phyloP scores from a whole-genome alignment of 768 basidiomycete species.

The Mycena crocata region DNA sequence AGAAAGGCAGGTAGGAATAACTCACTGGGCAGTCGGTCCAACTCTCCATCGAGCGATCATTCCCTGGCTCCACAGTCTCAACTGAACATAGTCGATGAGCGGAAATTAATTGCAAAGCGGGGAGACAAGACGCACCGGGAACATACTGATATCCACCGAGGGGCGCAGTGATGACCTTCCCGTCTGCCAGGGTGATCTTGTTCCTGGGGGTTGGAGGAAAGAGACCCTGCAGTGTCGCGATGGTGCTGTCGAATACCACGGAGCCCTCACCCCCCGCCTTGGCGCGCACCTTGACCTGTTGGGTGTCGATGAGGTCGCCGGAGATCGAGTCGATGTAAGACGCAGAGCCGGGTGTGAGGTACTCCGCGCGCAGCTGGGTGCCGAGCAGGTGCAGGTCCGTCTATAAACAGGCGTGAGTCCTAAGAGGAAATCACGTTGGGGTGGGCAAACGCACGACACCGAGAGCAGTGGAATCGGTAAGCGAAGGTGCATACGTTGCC shows the following conservation, averaged over 20 bases:
- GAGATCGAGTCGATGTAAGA: constrained; percentile 77
- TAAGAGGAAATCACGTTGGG: no score
- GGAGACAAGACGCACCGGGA: constrained; percentile 60
- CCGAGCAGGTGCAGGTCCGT: constrained; percentile 78
- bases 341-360: constrained; percentile 72
- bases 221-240: constrained; percentile 86
- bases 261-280: constrained; percentile 88
- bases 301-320: constrained; percentile 77
- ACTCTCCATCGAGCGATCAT: constrained; percentile 86
- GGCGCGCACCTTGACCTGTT: constrained; percentile 79
- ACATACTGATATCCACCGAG: constrained; percentile 90
- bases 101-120: neutral
- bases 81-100: constrained; percentile 50
- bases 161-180: constrained; percentile 75
- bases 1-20: neutral
- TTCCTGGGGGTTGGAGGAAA: constrained; percentile 83
- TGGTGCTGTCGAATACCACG: constrained; percentile 88
- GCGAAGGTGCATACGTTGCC: constrained; percentile 66
- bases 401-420: constrained; percentile 45
- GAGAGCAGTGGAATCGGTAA: constrained; percentile 33
- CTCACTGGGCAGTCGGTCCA: constrained; percentile 72
- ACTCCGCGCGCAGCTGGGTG: constrained; percentile 67
- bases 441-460: constrained; percentile 26
- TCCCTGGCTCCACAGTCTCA: constrained; percentile 86
- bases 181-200: constrained; percentile 84